Percentiles rank a stretch among this genome's conserved stretches.
Conservation (phyloP, 345 rosid species). For the Populus euphratica region DNA sequence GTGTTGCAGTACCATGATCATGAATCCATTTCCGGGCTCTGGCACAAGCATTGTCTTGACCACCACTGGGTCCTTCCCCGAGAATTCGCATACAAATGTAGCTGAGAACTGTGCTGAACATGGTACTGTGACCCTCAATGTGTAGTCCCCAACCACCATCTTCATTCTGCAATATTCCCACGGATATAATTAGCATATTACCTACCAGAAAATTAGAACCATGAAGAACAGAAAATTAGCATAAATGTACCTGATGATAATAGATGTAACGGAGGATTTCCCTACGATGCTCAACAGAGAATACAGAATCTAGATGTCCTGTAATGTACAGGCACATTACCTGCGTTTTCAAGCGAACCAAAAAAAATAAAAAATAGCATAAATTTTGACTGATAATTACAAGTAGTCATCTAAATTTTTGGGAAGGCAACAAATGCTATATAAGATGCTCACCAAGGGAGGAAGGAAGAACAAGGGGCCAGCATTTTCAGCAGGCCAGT, state of each 20-base stretch:
- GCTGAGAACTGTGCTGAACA: constrained; percentile 26
- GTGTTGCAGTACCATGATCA: constrained; percentile 23
- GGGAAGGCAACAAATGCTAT: background rate
- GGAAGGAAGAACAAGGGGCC: constrained; percentile 24
- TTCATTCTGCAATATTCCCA: constrained; percentile 9
- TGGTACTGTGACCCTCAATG: constrained; percentile 25
- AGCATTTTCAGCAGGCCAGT: constrained; percentile 27
- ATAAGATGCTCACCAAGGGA: constrained; percentile 2
- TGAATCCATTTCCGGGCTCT: constrained; percentile 27
- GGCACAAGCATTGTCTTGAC: constrained; percentile 16
- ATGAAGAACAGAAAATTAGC: background rate
- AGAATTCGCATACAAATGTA: constrained; percentile 23
- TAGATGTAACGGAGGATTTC: constrained; percentile 24
- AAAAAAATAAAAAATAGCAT: no score
- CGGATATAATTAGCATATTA: background rate
- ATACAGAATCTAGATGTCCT: constrained; percentile 16
- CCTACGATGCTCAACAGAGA: constrained; percentile 7
- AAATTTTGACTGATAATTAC: no score
- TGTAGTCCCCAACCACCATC: constrained; percentile 31
- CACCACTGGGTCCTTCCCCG: constrained; percentile 19
- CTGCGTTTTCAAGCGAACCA: background rate
- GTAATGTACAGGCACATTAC: constrained; percentile 24
- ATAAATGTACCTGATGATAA: constrained; percentile 12
- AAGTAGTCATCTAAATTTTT: background rate
- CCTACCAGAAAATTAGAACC: background rate